Evolutionary conservation across 2,329 filamentous ascomycete species (phyloP).

Genomic region (Microdochium bolleyi): DNA sequence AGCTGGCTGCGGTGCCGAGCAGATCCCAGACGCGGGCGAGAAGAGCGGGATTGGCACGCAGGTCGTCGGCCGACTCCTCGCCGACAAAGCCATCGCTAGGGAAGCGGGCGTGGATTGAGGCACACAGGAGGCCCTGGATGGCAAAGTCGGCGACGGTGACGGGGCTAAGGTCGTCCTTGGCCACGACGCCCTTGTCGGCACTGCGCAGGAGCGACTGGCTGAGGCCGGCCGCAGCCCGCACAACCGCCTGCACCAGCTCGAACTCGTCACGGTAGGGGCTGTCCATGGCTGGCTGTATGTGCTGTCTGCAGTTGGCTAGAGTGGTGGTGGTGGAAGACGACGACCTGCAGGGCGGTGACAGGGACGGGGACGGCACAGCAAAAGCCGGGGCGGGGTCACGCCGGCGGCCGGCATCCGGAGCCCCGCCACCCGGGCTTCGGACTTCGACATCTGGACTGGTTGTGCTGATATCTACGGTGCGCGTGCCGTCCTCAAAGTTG

Average conservation of each 20-base stretch:
- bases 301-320: too few species aligned
- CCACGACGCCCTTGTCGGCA: conserved; percentile 39
- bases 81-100: conserved; percentile 44
- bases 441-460: too few species aligned
- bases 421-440: too few species aligned
- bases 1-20: conserved; percentile 22
- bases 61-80: conserved; percentile 43
- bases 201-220: conserved; percentile 39
- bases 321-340: too few species aligned
- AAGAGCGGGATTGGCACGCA: conserved; percentile 33
- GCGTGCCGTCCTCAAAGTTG: too few species aligned
- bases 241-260: conserved; percentile 22
- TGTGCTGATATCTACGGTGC: too few species aligned
- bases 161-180: conserved; percentile 47
- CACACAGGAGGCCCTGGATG: conserved; percentile 45
- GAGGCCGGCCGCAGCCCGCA: conserved; percentile 30
- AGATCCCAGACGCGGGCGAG: conserved; percentile 39
- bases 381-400: too few species aligned
- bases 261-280: conserved; percentile 34
- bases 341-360: too few species aligned
- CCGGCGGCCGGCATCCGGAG: too few species aligned
- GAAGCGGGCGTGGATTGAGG: conserved; percentile 40
- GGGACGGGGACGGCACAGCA: too few species aligned
- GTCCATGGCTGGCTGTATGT: conserved; percentile 31
- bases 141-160: conserved; percentile 55